Base-by-base conservation (phyloP, 768 basidiomycete species). In the Boletus reticuloceps region DNA sequence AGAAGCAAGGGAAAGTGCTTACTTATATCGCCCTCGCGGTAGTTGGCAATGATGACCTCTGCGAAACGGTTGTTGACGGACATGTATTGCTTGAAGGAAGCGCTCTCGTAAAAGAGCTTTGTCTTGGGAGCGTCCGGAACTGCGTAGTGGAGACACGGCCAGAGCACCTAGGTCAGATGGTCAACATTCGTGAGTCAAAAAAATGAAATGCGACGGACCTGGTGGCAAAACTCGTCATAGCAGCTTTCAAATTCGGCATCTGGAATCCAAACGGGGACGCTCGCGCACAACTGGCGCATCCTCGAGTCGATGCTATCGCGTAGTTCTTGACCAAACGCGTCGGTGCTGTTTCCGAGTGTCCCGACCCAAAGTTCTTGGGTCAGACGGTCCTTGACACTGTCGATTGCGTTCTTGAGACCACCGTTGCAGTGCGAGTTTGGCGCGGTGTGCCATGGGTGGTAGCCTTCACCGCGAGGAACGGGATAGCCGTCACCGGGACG, bases 61-160 rank as follows among this genome's bases (percentile, higher is more conserved):
- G 95, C 95, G 65, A 97, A 98, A 43, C 88, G 85, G 67, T 88
- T 79, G 76, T 99, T 99, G 56, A 95, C 93, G 12, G 88, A 81
- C 55, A 86, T 83, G 69, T 98, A 98, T 61, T 94, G 88, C 61
- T 85, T 83, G 77, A 85, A 98, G 0, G 86, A 81, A 0, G 80
- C 87, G 32, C 83, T 84, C 72, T 94, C 90, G 70, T 87, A 90
- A 68, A 89, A 91, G 38, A 81, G 68, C 58, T 89, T 91, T 0
- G 87, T 92, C 73, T 89, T 91, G 0, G 91, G 91, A 1, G 91
- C 91, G 64, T 93, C 91, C 3, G 91, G 91, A 46, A 93, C 82
- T 11, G 88, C 87, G 63, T 91, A 94, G 69, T 94, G 91, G 17
- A 94, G 74, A 59, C 86, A 88, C 0, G 91, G 91, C 91, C 91